Evolutionary conservation across 441 rosid species (phyloP), one percentile per base, ranked within the genome.

Genomic region (Theobroma grandiflorum): DNA sequence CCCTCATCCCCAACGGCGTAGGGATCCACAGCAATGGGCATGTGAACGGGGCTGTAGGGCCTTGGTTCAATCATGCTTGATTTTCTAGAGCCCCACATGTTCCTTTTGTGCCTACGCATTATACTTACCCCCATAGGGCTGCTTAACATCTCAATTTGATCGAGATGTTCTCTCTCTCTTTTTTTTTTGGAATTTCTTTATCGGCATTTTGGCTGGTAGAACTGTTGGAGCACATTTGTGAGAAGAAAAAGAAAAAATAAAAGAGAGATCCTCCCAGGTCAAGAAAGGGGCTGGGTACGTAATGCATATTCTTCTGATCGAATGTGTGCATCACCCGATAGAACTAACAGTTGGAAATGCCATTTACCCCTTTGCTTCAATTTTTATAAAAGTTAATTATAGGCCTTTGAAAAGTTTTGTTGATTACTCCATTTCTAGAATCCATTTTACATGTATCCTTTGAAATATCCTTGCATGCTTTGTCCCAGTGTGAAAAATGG

Each of bases 1-100:
- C 95, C 7, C 82, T 91, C 67, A 78, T 91, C 73, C 94, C 98
- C 14, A 94, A 94, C 55, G 97, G 98, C 55, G 94, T 88, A 33
- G 91, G 88, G 72, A 79, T 88, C 81, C 96, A 93, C 78, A 82
- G 91, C 81, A 94, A 94, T 33, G 95, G 98, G 8, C 97, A 95
- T n/a, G 89, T 89, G 50, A 95, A 92, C 53, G 97, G 95, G 77
- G 93, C 90, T 0, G 90, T 91, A 4, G 90, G 98, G 70, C 97
- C 99, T 45, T 93, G 99, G 99, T 97, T 88, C 90, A 93, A 85
- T 83, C 99, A 92, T 81, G 61, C 90, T 57, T 89, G 79, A 83
- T 79, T 78, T 69, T 76, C 80, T 53, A 58, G 74, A 77, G 61
- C 80, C 69, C 31, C 31, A 26, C 64, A 65, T 50, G 80, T 75